phyloP scores from a whole-genome alignment of 176 grass and related monocot genomes.

The Ananas comosus region DNA sequence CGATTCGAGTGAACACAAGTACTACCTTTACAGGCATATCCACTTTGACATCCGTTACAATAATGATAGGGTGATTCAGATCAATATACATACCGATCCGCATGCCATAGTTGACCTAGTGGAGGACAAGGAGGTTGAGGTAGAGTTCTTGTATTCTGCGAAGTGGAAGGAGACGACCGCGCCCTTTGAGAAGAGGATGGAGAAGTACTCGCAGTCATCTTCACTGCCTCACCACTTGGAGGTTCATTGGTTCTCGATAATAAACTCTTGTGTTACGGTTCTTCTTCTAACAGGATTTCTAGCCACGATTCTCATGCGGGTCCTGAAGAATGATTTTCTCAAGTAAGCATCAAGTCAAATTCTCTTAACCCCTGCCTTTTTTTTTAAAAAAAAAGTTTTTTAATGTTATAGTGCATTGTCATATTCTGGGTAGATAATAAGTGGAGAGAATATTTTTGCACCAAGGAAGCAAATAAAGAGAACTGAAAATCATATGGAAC shows the following conservation, averaged over 20 bases:
- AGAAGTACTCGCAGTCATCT: conserved; percentile 89
- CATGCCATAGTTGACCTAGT: conserved; percentile 60
- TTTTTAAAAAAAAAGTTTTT: background rate
- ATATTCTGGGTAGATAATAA: too few species aligned
- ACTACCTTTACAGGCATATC: conserved; percentile 88
- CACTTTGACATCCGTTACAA: conserved; percentile 80
- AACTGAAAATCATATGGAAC: too few species aligned
- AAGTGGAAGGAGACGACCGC: conserved; percentile 87
- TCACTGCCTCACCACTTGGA: conserved; percentile 73
- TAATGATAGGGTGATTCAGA: conserved; percentile 75
- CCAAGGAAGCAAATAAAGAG: too few species aligned
- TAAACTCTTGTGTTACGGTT: conserved; percentile 93
- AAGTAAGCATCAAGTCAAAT: conserved; percentile 43
- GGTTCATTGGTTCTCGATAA: conserved; percentile 98
- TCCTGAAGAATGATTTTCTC: conserved; percentile 94
- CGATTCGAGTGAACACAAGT: conserved; percentile 56
- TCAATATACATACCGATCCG: conserved; percentile 68
- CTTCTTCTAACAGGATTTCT: conserved; percentile 82
- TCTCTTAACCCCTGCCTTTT: background rate
- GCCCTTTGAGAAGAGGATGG: conserved; percentile 82
- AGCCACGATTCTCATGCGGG: conserved; percentile 95
- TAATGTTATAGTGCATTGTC: too few species aligned
- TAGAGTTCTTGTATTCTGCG: conserved; percentile 69
- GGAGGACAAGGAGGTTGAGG: conserved; percentile 58
- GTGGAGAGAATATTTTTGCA: too few species aligned